These are phyloP conservation scores for Hanseniaspora hatyaiensis DNA, from an alignment of 805 yeast species.

Conservation along the genomic window DNA sequence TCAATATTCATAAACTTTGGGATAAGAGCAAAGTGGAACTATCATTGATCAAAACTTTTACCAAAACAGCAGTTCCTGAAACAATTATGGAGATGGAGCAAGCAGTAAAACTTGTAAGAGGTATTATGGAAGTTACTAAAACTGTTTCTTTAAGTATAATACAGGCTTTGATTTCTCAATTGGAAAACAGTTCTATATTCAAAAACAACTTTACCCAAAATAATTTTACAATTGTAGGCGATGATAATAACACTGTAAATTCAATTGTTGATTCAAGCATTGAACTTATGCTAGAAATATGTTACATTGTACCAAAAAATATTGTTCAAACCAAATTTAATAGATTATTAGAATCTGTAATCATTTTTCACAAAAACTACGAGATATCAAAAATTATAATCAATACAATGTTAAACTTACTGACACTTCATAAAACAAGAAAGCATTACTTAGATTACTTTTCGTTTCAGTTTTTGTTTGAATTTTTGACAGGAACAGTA, in stretches of 20 bases:
- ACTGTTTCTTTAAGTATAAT: conserved; percentile 61
- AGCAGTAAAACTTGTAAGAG: conserved; percentile 59
- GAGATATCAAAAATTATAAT: conserved; percentile 24
- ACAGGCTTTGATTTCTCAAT: conserved; percentile 52
- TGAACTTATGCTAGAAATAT: conserved; percentile 47
- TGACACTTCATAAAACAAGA: conserved; percentile 26
- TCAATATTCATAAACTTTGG: conserved; percentile 44
- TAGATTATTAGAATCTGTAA: conserved; percentile 29
- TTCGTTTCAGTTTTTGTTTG: conserved; percentile 31
- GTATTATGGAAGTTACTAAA: conserved; percentile 41
- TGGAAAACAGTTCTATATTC: conserved; percentile 35
- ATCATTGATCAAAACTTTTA: conserved; percentile 51
- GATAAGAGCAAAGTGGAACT: conserved; percentile 47
- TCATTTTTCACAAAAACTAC: conserved; percentile 25
- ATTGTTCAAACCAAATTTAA: conserved; percentile 40
- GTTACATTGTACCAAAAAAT: conserved; percentile 36
- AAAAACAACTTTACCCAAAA: conserved; percentile 23
- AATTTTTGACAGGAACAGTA: conserved; percentile 5
- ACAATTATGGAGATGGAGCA: conserved; percentile 58
- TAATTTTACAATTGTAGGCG: background rate
- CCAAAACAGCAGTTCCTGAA: conserved; percentile 35
- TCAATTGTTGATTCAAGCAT: conserved; percentile 32
- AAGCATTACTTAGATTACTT: conserved; percentile 39
- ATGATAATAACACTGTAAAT: background rate
- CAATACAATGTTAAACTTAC: conserved; percentile 25